Conservation (phyloP, 176 grass and related monocot genomes). For the Aegilops bicornis region DNA sequence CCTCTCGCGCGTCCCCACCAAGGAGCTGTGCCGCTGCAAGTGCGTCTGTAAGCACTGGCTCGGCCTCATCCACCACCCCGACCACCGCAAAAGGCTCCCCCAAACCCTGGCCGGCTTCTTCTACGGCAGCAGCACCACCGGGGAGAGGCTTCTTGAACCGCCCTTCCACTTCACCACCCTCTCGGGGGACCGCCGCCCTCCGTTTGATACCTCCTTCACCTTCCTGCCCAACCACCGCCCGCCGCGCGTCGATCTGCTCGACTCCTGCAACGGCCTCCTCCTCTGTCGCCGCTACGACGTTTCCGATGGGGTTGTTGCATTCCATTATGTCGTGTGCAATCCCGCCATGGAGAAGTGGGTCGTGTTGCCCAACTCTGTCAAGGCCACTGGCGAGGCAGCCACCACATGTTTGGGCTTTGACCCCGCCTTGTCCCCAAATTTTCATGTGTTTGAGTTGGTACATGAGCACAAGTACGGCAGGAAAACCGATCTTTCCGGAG, state of each 20-base stretch:
- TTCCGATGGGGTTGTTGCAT: too few relatives aligned
- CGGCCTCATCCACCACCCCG: neutral
- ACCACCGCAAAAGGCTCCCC: conserved; percentile 1
- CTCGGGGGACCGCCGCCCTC: neutral
- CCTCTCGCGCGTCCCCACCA: too few relatives aligned
- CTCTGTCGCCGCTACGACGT: neutral
- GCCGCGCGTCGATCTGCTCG: neutral
- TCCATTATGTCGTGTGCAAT: conserved; percentile 14
- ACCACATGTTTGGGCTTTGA: neutral
- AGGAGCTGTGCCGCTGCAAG: neutral
- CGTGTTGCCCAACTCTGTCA: neutral
- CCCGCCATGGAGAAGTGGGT: neutral
- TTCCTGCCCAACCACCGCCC: neutral
- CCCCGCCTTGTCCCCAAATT: neutral
- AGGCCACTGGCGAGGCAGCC: too few relatives aligned
- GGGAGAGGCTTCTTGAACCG: too few relatives aligned
- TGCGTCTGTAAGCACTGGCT: conserved; percentile 7
- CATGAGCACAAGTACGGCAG: too few relatives aligned
- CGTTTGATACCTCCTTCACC: neutral
- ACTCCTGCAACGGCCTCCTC: conserved; percentile 26
- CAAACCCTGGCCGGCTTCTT: neutral
- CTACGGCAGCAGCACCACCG: neutral
- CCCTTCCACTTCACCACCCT: neutral
- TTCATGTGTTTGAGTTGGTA: neutral
- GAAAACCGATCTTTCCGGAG: too few relatives aligned